A percentile compares a stretch with the other conserved stretches of the same genome.
Conservation (phyloP, 352 stramenopile genomes). For the Peronospora farinosa region DNA sequence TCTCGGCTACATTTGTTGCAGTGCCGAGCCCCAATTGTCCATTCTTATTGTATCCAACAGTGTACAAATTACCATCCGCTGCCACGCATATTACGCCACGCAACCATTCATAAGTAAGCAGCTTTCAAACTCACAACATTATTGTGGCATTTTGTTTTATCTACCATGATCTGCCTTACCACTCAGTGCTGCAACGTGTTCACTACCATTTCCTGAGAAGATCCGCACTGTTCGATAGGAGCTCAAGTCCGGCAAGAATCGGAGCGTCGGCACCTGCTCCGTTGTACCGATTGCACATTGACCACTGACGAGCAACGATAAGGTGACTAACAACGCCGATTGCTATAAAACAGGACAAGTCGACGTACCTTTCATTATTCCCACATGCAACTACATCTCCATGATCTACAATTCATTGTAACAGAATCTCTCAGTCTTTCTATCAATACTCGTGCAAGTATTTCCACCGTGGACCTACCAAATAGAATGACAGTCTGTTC, state of each 20-base stretch:
- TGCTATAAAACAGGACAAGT: background rate
- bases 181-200: conserved; percentile 84
- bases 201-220: conserved; percentile 89
- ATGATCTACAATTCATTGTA: conserved; percentile 24
- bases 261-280: conserved; percentile 51
- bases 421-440: background rate
- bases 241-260: conserved; percentile 44
- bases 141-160: background rate
- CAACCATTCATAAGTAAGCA: background rate
- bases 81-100: background rate
- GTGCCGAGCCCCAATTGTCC: conserved; percentile 85
- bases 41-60: conserved; percentile 89
- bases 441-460: background rate
- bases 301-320: conserved; percentile 40
- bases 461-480: conserved; percentile 25
- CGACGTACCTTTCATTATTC: conserved; percentile 86
- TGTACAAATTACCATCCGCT: conserved; percentile 80
- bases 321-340: background rate
- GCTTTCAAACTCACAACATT: background rate
- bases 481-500: conserved; percentile 86
- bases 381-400: conserved; percentile 85
- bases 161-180: conserved; percentile 25
- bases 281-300: conserved; percentile 87
- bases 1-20: conserved; percentile 53
- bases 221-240: conserved; percentile 64